These are phyloP conservation scores for Picea glauca DNA, from an alignment of 75 land plant species.

Conservation along the genomic window DNA sequence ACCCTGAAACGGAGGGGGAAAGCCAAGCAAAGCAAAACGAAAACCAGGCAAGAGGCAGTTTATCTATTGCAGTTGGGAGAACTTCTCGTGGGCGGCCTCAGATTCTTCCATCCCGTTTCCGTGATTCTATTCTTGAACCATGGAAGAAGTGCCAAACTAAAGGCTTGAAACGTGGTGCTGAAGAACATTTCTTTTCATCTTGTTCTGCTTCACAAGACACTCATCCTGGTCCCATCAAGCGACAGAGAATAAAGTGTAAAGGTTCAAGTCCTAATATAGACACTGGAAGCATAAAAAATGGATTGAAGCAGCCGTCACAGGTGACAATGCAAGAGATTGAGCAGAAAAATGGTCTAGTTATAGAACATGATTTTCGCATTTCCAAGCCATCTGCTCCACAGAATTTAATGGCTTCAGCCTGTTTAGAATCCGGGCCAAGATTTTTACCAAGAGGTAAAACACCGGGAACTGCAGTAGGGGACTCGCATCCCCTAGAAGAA, in stretches of 20 bases:
- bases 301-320: too few species aligned
- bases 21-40: neutral
- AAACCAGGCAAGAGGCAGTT: neutral
- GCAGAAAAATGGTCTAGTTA: neutral
- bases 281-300: too few species aligned
- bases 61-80: slow-evolving; percentile 14
- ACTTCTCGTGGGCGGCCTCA: slow-evolving; percentile 47
- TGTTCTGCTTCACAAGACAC: neutral
- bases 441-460: neutral
- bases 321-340: too few species aligned
- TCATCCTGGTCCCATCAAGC: neutral
- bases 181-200: neutral
- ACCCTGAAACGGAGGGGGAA: slow-evolving; percentile 4
- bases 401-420: neutral
- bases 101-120: slow-evolving; percentile 38
- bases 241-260: neutral
- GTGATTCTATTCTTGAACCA: slow-evolving; percentile 45
- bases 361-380: neutral
- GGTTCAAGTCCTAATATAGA: too few species aligned
- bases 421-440: neutral
- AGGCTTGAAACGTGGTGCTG: slow-evolving; percentile 9
- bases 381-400: slow-evolving; percentile 1
- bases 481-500: slow-evolving; percentile 34
- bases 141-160: slow-evolving; percentile 29
- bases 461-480: neutral